phyloP scores from a whole-genome alignment of 257 asterid species.

The Solanum sejunctum region DNA sequence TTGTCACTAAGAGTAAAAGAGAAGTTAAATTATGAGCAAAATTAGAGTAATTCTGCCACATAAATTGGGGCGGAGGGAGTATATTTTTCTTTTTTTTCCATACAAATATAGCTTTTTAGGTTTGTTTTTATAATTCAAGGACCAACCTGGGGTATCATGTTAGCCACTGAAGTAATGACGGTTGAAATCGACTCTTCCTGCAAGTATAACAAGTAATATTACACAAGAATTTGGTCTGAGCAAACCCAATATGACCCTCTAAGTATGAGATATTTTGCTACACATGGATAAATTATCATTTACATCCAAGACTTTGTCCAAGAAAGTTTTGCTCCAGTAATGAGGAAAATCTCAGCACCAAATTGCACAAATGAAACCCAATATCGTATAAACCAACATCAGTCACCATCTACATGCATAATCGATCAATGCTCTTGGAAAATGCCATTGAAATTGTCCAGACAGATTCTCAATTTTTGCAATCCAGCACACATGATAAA shows the following conservation, averaged over 20 bases:
- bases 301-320: neutral
- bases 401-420: neutral
- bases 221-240: neutral
- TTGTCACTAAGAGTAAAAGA: neutral
- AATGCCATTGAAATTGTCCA: neutral
- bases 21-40: neutral
- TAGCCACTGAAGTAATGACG: slow-evolving; percentile 81
- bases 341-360: neutral
- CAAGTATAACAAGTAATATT: slow-evolving; percentile 7
- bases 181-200: slow-evolving; percentile 96
- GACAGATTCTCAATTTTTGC: neutral
- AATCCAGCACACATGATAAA: neutral
- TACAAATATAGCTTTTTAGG: neutral
- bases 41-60: neutral
- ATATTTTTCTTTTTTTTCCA: neutral
- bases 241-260: neutral
- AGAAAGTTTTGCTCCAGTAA: neutral
- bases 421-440: neutral
- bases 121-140: neutral
- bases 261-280: neutral
- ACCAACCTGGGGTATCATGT: slow-evolving; percentile 96
- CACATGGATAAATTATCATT: neutral
- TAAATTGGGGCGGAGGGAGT: neutral
- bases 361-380: neutral
- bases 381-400: neutral